Base-by-base conservation (phyloP, 208 protist genomes). In the Leishmania mexicana region DNA sequence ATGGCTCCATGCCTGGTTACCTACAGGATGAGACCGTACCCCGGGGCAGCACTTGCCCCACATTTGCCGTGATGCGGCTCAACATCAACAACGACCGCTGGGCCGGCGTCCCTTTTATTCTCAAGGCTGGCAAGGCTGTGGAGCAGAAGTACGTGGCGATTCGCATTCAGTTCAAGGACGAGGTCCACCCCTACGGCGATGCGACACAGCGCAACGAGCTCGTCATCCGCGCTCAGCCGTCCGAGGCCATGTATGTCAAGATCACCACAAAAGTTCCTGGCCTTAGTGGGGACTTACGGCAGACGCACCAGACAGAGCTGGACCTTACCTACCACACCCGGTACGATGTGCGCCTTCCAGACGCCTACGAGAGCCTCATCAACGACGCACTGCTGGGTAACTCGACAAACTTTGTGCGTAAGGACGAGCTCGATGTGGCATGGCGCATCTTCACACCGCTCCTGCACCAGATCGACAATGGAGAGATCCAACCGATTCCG, bases 391-490 rank as follows among this genome's bases (percentile, higher is more conserved):
- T 98, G 21, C 78, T 90, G 17, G 96, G 96, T 42, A 94, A 95
- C 85, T 90, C 90, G 31, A 96, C 94, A 47, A 97, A 98, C 84
- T 98, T 98, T 87, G 94, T 98, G 28, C 94, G 93, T 45, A 94
- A 92, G 81, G 96, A 98, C 81, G 96, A 98, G 85, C 88, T 98
- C 28, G 95, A 98, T 57, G 94, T 92, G 35, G 93, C 94, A 54
- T 98, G 96, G 96, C 89, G 87, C 73, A 98, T 98, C 80, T 98
- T 97, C 81, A 97, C 93, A 11, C 95, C 96, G 75, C 89, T 98
- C 54, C 87, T 98, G 31, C 85, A 97, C 51, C 86, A 96, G 80
- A 96, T 98, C 78, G 95, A 98, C 72, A 40, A 78, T 40, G 93
- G 94, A 4, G 84, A 91, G 71, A 21, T 97, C 15, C 49, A 79